phyloP scores from a whole-genome alignment of 768 basidiomycete genomes.

The Kwoniella mangroviensis region DNA sequence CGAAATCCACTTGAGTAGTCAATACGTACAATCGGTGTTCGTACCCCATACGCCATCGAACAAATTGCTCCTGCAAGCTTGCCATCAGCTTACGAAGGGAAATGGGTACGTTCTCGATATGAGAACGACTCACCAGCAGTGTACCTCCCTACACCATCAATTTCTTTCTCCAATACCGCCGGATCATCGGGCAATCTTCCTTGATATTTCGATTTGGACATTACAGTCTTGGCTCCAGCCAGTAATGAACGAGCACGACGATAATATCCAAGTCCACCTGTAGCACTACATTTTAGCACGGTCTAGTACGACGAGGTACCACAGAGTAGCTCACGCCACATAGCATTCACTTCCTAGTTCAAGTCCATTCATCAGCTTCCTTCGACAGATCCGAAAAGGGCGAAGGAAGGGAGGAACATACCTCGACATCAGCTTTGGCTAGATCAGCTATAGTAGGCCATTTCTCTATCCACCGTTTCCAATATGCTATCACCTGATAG shows the following conservation, averaged over 20 bases:
- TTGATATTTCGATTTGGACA: constrained; percentile 56
- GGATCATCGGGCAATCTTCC: constrained; percentile 81
- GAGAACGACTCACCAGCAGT: constrained; percentile 69
- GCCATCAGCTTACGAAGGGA: background rate
- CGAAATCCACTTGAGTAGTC: background rate
- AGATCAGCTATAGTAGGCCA: constrained; percentile 81
- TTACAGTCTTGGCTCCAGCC: constrained; percentile 78
- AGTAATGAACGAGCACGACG: constrained; percentile 81
- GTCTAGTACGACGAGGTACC: background rate
- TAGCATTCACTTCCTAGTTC: constrained; percentile 72
- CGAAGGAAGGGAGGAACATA: constrained; percentile 12
- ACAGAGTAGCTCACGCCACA: constrained; percentile 68
- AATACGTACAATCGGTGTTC: constrained; percentile 75
- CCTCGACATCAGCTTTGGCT: constrained; percentile 61
- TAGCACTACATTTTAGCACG: no score
- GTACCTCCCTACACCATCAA: constrained; percentile 87
- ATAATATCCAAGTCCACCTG: constrained; percentile 76
- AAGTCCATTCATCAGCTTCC: no score
- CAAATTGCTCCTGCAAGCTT: constrained; percentile 58
- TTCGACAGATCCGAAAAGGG: no score
- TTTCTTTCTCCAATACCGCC: constrained; percentile 75
- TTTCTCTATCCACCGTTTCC: constrained; percentile 80
- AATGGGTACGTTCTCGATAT: background rate
- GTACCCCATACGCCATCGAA: constrained; percentile 85
- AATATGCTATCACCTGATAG: constrained; percentile 80